Evolutionary conservation across 768 basidiomycete species (phyloP).

Genomic region (Russula sp.): DNA sequence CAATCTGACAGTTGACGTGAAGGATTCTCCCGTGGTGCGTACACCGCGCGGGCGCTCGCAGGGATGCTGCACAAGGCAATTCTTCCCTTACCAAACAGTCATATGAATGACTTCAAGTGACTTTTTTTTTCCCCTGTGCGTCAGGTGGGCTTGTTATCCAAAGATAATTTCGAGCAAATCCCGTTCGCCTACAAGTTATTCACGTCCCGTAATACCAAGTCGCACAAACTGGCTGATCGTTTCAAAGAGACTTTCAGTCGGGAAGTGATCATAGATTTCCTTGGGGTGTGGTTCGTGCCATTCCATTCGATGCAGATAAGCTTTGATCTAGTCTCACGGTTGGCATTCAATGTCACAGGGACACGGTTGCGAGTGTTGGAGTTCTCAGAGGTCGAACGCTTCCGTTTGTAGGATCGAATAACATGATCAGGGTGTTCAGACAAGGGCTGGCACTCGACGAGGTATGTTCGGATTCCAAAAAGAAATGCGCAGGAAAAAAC

Average conservation of each 20-base stretch:
- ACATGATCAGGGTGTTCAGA: constrained; percentile 59
- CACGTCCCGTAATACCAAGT: constrained; percentile 41
- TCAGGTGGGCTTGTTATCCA: constrained; percentile 64
- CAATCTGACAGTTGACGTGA: constrained; percentile 12
- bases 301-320: not conserved
- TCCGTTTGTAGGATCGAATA: constrained; percentile 62
- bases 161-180: constrained; percentile 61
- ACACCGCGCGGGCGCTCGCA: constrained; percentile 64
- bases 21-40: constrained; percentile 74
- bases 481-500: not conserved
- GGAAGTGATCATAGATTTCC: constrained; percentile 60
- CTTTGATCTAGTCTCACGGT: not conserved
- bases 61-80: constrained; percentile 64
- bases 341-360: constrained; percentile 36
- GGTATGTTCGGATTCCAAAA: constrained; percentile 31
- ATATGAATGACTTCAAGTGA: too few relatives aligned
- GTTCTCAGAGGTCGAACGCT: constrained; percentile 47
- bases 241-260: constrained; percentile 70
- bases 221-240: constrained; percentile 44
- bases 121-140: not conserved
- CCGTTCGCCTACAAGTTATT: constrained; percentile 71
- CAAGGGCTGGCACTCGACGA: constrained; percentile 77
- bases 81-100: too few relatives aligned
- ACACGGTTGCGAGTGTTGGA: constrained; percentile 74
- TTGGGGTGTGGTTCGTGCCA: constrained; percentile 62